A percentile compares a stretch with the other conserved stretches of the same genome.
These are phyloP conservation scores for Onygenales sp. DNA, from an alignment of 2,329 filamentous ascomycete species.

Conservation along the genomic window DNA sequence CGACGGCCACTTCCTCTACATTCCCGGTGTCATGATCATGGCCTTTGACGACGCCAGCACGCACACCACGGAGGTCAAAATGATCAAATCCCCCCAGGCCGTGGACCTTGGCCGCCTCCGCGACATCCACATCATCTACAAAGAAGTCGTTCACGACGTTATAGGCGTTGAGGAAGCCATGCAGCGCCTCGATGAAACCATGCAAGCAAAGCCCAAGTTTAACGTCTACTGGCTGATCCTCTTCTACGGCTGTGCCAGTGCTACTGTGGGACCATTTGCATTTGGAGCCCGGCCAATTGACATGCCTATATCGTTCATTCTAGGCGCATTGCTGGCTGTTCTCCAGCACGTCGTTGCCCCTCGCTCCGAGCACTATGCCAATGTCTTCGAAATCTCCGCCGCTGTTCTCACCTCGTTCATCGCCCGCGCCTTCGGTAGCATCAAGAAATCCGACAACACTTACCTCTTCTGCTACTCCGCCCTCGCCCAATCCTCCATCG, in stretches of 20 bases:
- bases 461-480: constrained; percentile 61
- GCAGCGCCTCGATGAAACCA: constrained; percentile 42
- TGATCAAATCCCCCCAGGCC: constrained; percentile 33
- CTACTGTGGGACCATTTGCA: constrained; percentile 67
- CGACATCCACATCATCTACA: constrained; percentile 39
- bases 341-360: constrained; percentile 68
- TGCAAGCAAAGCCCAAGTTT: constrained; percentile 48
- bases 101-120: constrained; percentile 35
- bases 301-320: constrained; percentile 63
- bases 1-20: constrained; percentile 79
- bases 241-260: constrained; percentile 67
- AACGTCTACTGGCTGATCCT: constrained; percentile 46
- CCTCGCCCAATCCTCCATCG: constrained; percentile 63
- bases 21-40: constrained; percentile 89
- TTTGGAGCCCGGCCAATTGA: constrained; percentile 71
- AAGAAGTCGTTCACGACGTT: constrained; percentile 39
- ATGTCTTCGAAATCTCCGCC: constrained; percentile 56
- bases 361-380: constrained; percentile 56
- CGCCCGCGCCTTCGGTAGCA: constrained; percentile 59
- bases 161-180: constrained; percentile 38
- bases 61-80: constrained; percentile 38
- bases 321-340: constrained; percentile 64
- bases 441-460: constrained; percentile 43
- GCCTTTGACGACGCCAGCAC: constrained; percentile 58
- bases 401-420: constrained; percentile 59